Evolutionary conservation across 2,329 filamentous ascomycete genomes (phyloP), one percentile per base, ranked within the genome.

Genomic region (Trichoderma koningii): DNA sequence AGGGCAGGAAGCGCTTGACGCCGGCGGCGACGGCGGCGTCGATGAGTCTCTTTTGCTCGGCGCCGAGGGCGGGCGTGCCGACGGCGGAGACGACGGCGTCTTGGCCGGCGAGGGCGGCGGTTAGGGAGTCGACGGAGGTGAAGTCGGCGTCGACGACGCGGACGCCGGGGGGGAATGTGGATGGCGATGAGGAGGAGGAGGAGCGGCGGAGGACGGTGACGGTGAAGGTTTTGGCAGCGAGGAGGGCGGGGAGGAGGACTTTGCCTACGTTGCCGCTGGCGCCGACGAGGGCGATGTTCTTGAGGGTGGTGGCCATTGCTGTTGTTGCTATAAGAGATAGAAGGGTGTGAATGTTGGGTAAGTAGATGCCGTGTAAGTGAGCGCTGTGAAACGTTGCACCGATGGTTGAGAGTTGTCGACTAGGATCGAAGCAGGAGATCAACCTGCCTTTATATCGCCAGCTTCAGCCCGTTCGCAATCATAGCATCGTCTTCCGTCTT

Each of bases 1-100:
- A 83, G 2, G 87, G 86, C 38, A 89, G 74, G 76, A 88, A 87
- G 14, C 85, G 81, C 71, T 86, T 80, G 0, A 89, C 85, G 5
- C 86, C 85, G 3, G 85, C 85, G 4, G 80, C 80, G 30, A 85
- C 76, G 38, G 86, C 82, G 0, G 86, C 87, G 38, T 88, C 82
- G 51, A 89, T 79, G 52, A 89, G 76, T 12, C 80, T 72, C 9
- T 60, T 44, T 61, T 77, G 76, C 14, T 41, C 38, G 1, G 38
- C 19, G 7, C 76, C 76, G 47, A 86, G 74, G 1, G 80, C 76
- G 1, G 78, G 77, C 21, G 72, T 70, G 12, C 67, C 70, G 48
- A 76, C 30, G 5, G 73, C 70, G 1, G 74, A 74, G 30, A 89
- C 72, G 19, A 88, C 77, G 0, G 82, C 86, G 67, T 89, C 86